A percentile compares a stretch with the other conserved stretches of the same genome.
These are phyloP conservation scores for Chaetomium cochliodes DNA, from an alignment of 495 filamentous ascomycete species.

Conservation along the genomic window DNA sequence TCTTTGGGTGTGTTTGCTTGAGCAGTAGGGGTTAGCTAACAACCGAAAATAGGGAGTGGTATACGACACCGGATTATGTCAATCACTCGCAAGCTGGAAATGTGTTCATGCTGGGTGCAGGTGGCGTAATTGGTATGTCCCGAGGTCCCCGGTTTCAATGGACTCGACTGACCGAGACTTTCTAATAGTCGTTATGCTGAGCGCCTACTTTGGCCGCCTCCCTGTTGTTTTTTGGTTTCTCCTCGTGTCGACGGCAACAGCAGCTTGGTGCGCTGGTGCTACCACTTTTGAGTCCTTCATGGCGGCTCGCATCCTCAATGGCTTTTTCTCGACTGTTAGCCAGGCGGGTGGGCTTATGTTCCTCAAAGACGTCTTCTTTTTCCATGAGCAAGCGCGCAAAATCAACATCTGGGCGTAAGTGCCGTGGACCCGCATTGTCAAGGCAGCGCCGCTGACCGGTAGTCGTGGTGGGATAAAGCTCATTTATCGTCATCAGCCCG, in stretches of 20 bases:
- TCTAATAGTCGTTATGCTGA: conserved; percentile 47
- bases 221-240: conserved; percentile 61
- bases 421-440: background rate
- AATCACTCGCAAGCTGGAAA: conserved; percentile 58
- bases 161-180: conserved; percentile 4
- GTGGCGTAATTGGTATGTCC: conserved; percentile 49
- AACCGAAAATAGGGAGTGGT: conserved; percentile 40
- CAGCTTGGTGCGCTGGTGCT: conserved; percentile 55
- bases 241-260: conserved; percentile 49
- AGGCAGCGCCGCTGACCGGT: conserved; percentile 2
- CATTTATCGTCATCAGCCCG: conserved; percentile 50
- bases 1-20: background rate
- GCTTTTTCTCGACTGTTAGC: conserved; percentile 59
- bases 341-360: conserved; percentile 58
- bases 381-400: conserved; percentile 61
- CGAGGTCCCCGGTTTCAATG: background rate
- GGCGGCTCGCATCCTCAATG: conserved; percentile 60
- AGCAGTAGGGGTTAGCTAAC: background rate
- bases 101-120: conserved; percentile 57
- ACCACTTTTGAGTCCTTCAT: conserved; percentile 55
- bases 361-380: conserved; percentile 66
- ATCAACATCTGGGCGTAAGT: conserved; percentile 60
- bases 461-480: conserved; percentile 7
- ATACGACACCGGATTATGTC: conserved; percentile 48
- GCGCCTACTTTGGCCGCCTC: conserved; percentile 59